Evolutionary conservation across 148 eudicot species (phyloP).

Genomic region (Heliamphora exappendiculata): DNA sequence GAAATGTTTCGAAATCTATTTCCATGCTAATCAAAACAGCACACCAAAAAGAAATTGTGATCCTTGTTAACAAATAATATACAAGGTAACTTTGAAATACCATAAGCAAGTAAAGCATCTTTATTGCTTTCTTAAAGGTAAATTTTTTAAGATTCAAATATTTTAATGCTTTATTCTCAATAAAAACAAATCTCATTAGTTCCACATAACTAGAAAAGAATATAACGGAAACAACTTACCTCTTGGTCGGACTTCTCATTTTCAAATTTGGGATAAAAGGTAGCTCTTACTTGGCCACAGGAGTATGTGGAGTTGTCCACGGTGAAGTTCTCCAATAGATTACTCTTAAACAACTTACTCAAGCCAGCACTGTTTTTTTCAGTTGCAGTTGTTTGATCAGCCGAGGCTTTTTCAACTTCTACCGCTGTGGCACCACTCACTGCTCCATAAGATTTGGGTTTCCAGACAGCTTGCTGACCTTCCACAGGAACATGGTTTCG

Average conservation of each 20-base stretch:
- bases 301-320: conserved; percentile 76
- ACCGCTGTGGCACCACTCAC: conserved; percentile 29
- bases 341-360: conserved; percentile 33
- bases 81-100: background rate
- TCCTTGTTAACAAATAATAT: background rate
- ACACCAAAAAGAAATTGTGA: too few relatives aligned
- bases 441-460: conserved; percentile 54
- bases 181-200: background rate
- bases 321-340: conserved; percentile 55
- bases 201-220: background rate
- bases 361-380: conserved; percentile 22
- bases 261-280: conserved; percentile 96
- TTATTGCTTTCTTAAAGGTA: background rate
- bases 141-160: too few relatives aligned
- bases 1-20: too few relatives aligned
- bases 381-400: conserved; percentile 21
- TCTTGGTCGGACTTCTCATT: conserved; percentile 99
- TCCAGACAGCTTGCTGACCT: conserved; percentile 42
- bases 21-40: too few relatives aligned
- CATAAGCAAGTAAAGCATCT: background rate
- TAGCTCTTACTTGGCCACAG: conserved; percentile 74
- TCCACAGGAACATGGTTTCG: conserved; percentile 24
- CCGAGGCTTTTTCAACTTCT: conserved; percentile 21
- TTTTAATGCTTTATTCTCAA: background rate
- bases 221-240: conserved; percentile 29